These are phyloP conservation scores for Globisporangium heterothallicum DNA, from an alignment of 352 stramenopile species.

Conservation along the genomic window DNA sequence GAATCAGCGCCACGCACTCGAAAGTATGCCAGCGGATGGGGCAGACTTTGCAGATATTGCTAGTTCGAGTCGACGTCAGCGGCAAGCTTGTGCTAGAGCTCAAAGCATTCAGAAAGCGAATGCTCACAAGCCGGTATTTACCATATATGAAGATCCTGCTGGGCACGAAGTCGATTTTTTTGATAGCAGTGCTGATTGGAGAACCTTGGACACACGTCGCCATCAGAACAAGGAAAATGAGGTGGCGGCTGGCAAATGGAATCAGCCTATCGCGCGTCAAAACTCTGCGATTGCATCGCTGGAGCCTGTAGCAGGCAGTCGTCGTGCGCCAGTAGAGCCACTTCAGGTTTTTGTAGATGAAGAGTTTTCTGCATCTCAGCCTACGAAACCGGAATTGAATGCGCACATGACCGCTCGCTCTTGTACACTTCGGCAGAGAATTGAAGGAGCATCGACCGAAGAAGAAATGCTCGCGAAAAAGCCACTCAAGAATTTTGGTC, in stretches of 20 bases:
- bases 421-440: slow-evolving; percentile 63
- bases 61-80: slow-evolving; percentile 59
- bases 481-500: slow-evolving; percentile 71
- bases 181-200: slow-evolving; percentile 59
- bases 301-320: not conserved
- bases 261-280: slow-evolving; percentile 13
- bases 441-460: slow-evolving; percentile 63
- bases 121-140: slow-evolving; percentile 82
- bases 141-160: slow-evolving; percentile 67
- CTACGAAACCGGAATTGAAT: slow-evolving; percentile 16
- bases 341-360: slow-evolving; percentile 80
- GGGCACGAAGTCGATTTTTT: slow-evolving; percentile 50
- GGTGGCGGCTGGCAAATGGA: slow-evolving; percentile 45
- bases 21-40: slow-evolving; percentile 50
- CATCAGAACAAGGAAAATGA: slow-evolving; percentile 85
- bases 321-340: slow-evolving; percentile 3
- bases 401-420: slow-evolving; percentile 42
- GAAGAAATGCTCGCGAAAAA: slow-evolving; percentile 70
- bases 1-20: slow-evolving; percentile 52
- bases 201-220: slow-evolving; percentile 48
- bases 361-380: slow-evolving; percentile 31
- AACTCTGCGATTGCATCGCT: not conserved
- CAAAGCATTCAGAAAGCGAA: slow-evolving; percentile 57
- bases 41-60: slow-evolving; percentile 44
- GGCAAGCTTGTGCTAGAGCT: slow-evolving; percentile 44